Base-by-base conservation (phyloP, 108 stramenopile genomes). In the Seminavis robusta region DNA sequence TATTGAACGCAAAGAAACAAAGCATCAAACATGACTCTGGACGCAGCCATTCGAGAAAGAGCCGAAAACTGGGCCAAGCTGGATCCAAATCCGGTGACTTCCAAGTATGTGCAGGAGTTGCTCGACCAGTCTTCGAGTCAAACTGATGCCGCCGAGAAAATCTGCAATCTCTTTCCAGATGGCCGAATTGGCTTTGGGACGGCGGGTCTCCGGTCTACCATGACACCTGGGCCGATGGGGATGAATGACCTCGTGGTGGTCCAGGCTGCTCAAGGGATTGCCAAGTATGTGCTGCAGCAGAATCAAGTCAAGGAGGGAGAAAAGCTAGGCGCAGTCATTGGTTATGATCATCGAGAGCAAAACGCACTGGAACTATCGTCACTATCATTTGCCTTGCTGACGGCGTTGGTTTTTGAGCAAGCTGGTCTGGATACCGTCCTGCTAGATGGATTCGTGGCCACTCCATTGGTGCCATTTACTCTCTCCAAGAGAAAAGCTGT, bases 211-310 rank as follows among this genome's bases (percentile, higher is more conserved):
- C 75, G 98, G 2, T 77, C 86, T 16, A 67, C 70, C 24, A 98
- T 98, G 98, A 56, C 76, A 36, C 86, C 92, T 19, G 98, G 98
- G 1, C 92, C 90, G 10, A 32, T 73, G 20, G 65, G 76, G 4
- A 95, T 98, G 91, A 98, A 98, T 69, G 96, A 97, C 74, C 69
- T 97, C 15, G 87, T 94, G 0, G 82, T 96, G 6, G 57, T 97
- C 26, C 98, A 98, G 74, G 83, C 94, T 23, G 83, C 92, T 1
- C 95, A 95, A 58, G 93, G 90, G 1, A 38, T 92, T 0, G 86
- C 83, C 1, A 51, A 36, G 20, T 88, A 92, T 63, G 80, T 76
- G 53, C 44, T 81, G 65, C 53, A 13, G 55, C 15, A 36, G 47
- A 15, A 60, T 59, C 26, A 17, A 33, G 23, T 39, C 54, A 44